Base-by-base conservation (phyloP, 2,329 filamentous ascomycete genomes). In the Neonectria neomacrospora region DNA sequence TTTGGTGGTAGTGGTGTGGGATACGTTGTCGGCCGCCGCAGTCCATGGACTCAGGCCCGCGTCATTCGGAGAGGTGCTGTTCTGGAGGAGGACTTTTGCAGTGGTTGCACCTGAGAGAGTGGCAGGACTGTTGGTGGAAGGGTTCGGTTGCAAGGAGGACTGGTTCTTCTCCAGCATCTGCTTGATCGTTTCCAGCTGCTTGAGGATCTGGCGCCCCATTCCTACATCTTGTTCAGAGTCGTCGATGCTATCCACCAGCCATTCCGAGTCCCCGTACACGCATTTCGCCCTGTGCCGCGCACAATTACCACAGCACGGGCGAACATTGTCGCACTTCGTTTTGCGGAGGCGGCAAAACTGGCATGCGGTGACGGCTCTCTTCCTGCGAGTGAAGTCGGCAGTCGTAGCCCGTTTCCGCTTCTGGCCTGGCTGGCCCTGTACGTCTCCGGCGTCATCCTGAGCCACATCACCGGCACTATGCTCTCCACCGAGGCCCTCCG, bases 311-410 rank as follows among this genome's bases (percentile, higher is more conserved):
- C 65, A 67, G 16, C 48, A 48, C 3, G 65, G 65, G 1, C 65
- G 65, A 28, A 58, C 44, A 26, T 67, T 67, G 14, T 67, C 65
- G 7, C 65, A 67, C 37, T 63, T 65, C 11, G 65, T 65, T 42
- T 67, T 67, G 8, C 65, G 52, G 12, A 65, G 39, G 2, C 65
- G 63, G 34, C 65, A 67, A 23, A 67, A 67, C 22, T 67, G 58
- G 42, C 65, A 67, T 16, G 65, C 65, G 5, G 56, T 63, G 1
- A 54, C 58, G 9, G 58, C 63, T 5, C 65, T 57, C 48, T 67
- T 67, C 37, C 65, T 54, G 12, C 63, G 53, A 2, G 65, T 65
- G n/a, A 65, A 67, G 23, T 63, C 58, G 20, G 39, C 41, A 20
- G 63, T 32, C 26, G 28, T 65, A 3, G 58, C 45, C 1, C 63